Percentiles rank a stretch among this genome's conserved stretches.
These are phyloP conservation scores for Hemerocallis citrina DNA, from an alignment of 106 monocot genomes.

Conservation along the genomic window DNA sequence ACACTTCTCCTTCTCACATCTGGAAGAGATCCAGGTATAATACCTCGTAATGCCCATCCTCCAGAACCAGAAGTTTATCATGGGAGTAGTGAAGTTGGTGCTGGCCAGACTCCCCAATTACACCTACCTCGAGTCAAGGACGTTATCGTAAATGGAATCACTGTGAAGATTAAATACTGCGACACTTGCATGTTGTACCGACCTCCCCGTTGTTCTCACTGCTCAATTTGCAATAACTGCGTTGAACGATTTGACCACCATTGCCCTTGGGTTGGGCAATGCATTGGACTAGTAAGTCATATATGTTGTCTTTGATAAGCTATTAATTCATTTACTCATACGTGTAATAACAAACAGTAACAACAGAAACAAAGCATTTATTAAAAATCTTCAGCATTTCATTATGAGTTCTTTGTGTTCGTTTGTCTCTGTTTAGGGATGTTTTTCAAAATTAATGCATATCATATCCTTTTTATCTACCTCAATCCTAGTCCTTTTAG, in stretches of 20 bases:
- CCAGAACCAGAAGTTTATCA: slow-evolving; percentile 54
- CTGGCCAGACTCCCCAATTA: slow-evolving; percentile 18
- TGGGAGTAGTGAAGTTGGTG: slow-evolving; percentile 2
- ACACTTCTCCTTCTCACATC: slow-evolving; percentile 60
- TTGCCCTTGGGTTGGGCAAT: slow-evolving; percentile 49
- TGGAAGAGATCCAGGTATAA: slow-evolving; percentile 82
- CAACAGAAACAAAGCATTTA: no score
- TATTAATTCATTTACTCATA: background rate
- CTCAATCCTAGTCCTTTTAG: no score
- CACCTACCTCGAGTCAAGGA: slow-evolving; percentile 34
- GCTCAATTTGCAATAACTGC: slow-evolving; percentile 50
- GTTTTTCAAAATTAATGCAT: no score
- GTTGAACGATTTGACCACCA: slow-evolving; percentile 47
- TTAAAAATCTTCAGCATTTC: no score
- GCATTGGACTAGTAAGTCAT: slow-evolving; percentile 40
- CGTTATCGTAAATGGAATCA: slow-evolving; percentile 16
- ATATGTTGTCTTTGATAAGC: background rate
- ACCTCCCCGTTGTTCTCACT: slow-evolving; percentile 48
- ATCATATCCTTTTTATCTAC: no score
- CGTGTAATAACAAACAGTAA: no score
- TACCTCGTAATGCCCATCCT: slow-evolving; percentile 79
- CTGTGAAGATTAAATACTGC: slow-evolving; percentile 38
- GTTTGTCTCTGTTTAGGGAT: no score
- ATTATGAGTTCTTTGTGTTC: no score
- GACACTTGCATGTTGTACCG: slow-evolving; percentile 46